Evolutionary conservation across 73 alveolate species (phyloP).

Genomic region (Paramecium caudatum): DNA sequence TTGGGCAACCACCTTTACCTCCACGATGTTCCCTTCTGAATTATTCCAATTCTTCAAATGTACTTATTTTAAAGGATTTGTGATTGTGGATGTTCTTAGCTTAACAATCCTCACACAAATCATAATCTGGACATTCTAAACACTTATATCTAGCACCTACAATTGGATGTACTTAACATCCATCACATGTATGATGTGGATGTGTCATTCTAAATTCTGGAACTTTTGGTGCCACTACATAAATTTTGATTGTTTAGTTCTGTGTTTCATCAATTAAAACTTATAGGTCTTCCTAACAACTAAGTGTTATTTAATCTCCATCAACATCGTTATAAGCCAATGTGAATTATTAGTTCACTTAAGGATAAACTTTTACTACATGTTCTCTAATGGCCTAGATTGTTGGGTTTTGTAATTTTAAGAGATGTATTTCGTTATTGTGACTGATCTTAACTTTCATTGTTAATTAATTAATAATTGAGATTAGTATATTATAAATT

Average conservation of each 20-base stretch:
- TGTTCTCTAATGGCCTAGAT: conserved; percentile 6
- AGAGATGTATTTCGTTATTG: conserved; percentile 52
- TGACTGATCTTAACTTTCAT: conserved; percentile 15
- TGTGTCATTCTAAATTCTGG: conserved; percentile 28
- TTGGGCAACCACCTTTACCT: neutral
- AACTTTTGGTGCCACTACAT: neutral
- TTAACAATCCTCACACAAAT: conserved; percentile 91
- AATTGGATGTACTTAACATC: conserved; percentile 87
- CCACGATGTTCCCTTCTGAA: neutral
- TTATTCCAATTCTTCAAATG: conserved; percentile 6
- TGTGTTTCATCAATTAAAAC: conserved; percentile 20
- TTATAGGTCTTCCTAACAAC: conserved; percentile 11
- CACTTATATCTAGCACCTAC: conserved; percentile 93
- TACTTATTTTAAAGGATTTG: conserved; percentile 1
- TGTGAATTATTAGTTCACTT: neutral
- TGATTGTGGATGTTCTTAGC: conserved; percentile 55
- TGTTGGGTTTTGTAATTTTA: neutral
- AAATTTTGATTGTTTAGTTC: neutral
- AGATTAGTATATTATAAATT: neutral
- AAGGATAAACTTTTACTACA: neutral
- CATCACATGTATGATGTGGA: conserved; percentile 86
- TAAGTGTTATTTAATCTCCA: neutral
- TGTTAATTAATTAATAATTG: neutral
- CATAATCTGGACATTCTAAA: conserved; percentile 88
- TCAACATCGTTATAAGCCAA: neutral